Conservation (phyloP, 2,329 filamentous ascomycete species). For the Epichloe baconii region DNA sequence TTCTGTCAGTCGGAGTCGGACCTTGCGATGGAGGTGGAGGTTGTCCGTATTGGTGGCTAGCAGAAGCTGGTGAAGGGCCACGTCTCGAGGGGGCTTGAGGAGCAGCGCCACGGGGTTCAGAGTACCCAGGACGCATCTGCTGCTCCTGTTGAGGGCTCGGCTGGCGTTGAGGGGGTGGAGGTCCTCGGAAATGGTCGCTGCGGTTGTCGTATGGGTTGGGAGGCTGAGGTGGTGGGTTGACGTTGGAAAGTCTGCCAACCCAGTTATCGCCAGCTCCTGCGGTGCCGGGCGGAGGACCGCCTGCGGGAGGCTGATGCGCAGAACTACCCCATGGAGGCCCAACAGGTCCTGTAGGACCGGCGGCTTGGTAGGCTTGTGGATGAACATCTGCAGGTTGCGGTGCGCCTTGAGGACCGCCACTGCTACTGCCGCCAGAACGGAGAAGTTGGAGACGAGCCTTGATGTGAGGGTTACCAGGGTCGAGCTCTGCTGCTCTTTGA, state of each 20-base stretch:
- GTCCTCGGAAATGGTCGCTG: conserved; percentile 50
- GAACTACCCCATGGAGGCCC: conserved; percentile 85
- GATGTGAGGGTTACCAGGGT: conserved; percentile 88
- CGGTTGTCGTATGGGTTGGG: conserved; percentile 71
- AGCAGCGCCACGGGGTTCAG: conserved; percentile 23
- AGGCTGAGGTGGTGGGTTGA: conserved; percentile 63
- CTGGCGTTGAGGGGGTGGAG: conserved; percentile 54
- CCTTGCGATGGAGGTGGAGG: conserved; percentile 30
- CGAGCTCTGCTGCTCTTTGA: conserved; percentile 83
- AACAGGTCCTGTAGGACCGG: conserved; percentile 67
- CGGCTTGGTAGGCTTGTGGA: conserved; percentile 80
- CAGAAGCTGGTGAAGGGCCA: conserved; percentile 29
- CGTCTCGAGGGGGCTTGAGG: conserved; percentile 32
- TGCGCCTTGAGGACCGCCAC: conserved; percentile 58
- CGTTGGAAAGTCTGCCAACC: conserved; percentile 60
- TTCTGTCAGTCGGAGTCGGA: conserved; percentile 37
- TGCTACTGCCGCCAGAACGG: conserved; percentile 64
- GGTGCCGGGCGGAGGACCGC: conserved; percentile 51
- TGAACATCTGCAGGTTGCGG: conserved; percentile 95
- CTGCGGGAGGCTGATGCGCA: conserved; percentile 37
- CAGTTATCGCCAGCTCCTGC: conserved; percentile 41
- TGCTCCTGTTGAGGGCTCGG: conserved; percentile 62
- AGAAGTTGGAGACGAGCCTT: conserved; percentile 86
- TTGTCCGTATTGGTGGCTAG: conserved; percentile 31
- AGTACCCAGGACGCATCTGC: conserved; percentile 47